Conservation (phyloP, 208 protist species). For the Trypanosoma mega region DNA sequence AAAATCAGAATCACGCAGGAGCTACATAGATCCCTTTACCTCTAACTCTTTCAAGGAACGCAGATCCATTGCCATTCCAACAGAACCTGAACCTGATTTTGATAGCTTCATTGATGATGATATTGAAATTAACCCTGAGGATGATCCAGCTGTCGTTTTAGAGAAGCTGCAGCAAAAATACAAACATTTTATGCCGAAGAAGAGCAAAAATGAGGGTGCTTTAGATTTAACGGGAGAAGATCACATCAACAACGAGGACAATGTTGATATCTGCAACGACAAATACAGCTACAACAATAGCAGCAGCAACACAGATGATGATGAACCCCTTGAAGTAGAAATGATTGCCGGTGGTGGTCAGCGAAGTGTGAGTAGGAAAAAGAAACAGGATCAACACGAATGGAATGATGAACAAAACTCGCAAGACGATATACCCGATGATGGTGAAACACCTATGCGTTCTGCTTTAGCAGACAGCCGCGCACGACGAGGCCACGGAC, state of each 20-base stretch:
- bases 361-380: neutral
- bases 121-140: slow-evolving; percentile 7
- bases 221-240: neutral
- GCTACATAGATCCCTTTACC: neutral
- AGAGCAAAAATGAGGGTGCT: neutral
- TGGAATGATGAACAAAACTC: neutral
- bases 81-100: neutral
- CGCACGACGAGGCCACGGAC: neutral
- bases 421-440: neutral
- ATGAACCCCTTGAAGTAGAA: neutral
- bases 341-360: neutral
- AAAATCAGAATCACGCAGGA: neutral
- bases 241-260: neutral
- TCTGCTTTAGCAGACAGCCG: neutral
- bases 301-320: neutral
- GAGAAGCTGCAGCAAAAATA: slow-evolving; percentile 18
- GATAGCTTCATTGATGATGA: slow-evolving; percentile 7
- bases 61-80: neutral
- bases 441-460: neutral
- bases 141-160: slow-evolving; percentile 6
- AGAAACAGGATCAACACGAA: neutral
- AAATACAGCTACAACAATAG: too few relatives aligned
- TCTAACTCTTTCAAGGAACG: neutral
- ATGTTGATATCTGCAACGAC: neutral
- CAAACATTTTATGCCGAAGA: neutral